These are phyloP conservation scores for Chamaenerion angustifolium DNA, from an alignment of 345 rosid genomes.

Conservation along the genomic window DNA sequence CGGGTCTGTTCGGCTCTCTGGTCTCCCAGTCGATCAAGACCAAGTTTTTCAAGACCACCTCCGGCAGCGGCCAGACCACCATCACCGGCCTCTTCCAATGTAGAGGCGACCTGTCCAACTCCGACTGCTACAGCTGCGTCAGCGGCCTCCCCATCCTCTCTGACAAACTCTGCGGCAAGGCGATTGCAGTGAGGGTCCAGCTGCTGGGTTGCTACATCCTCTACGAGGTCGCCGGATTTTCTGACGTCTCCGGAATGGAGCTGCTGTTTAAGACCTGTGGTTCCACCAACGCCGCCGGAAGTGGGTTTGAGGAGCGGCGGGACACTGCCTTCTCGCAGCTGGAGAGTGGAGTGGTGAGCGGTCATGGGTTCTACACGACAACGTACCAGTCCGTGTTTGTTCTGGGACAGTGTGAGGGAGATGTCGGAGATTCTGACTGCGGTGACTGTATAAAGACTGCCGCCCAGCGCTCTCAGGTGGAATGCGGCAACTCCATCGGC, in stretches of 20 bases:
- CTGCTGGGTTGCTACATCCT: constrained; percentile 78
- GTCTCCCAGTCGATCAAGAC: constrained; percentile 70
- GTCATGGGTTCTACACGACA: constrained; percentile 61
- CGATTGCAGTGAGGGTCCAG: constrained; percentile 74
- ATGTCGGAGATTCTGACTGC: constrained; percentile 89
- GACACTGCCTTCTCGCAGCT: constrained; percentile 59
- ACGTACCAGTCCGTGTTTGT: constrained; percentile 56
- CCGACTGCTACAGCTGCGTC: constrained; percentile 85
- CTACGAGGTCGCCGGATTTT: constrained; percentile 71
- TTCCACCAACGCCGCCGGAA: constrained; percentile 38
- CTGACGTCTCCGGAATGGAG: constrained; percentile 82
- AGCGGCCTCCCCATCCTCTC: constrained; percentile 68
- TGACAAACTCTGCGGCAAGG: constrained; percentile 58
- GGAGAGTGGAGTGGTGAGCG: constrained; percentile 56
- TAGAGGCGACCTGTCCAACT: constrained; percentile 66
- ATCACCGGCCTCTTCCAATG: constrained; percentile 92
- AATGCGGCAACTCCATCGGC: constrained; percentile 71
- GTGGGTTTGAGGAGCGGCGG: constrained; percentile 77
- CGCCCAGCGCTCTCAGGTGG: constrained; percentile 73
- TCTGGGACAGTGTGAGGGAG: constrained; percentile 93
- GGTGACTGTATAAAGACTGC: constrained; percentile 68
- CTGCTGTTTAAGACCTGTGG: constrained; percentile 86
- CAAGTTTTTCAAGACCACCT: constrained; percentile 73
- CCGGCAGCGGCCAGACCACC: constrained; percentile 56
- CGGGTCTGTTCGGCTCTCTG: constrained; percentile 70